These are phyloP conservation scores for Proliferodiscus dingleyae DNA, from an alignment of 2,329 filamentous ascomycete species.

Conservation along the genomic window DNA sequence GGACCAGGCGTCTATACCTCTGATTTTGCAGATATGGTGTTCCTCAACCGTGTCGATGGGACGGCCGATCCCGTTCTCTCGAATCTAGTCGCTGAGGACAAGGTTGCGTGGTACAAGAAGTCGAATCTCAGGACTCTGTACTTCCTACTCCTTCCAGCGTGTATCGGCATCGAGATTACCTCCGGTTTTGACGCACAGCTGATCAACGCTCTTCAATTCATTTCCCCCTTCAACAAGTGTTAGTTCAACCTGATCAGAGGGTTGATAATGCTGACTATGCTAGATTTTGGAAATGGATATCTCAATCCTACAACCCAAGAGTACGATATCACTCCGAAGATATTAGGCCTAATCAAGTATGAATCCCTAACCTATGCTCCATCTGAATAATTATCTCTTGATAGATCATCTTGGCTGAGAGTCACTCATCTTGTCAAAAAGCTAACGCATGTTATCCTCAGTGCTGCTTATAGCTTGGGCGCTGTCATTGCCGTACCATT, in stretches of 20 bases:
- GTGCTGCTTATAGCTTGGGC: conserved; percentile 45
- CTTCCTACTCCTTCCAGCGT: conserved; percentile 40
- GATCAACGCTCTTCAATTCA: conserved; percentile 40
- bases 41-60: conserved; percentile 1
- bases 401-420: too few relatives aligned
- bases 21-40: not conserved
- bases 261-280: not conserved
- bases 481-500: conserved; percentile 50
- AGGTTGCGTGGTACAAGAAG: conserved; percentile 36
- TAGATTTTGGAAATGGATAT: conserved; percentile 13
- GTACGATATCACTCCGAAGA: not conserved
- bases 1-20: not conserved
- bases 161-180: conserved; percentile 50
- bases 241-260: not conserved
- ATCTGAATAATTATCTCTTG: too few relatives aligned
- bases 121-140: conserved; percentile 36
- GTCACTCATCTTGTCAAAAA: not conserved
- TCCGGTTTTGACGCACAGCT: conserved; percentile 49
- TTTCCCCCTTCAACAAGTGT: conserved; percentile 32
- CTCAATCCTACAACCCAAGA: not conserved
- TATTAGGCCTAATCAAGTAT: conserved; percentile 1
- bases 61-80: conserved; percentile 36
- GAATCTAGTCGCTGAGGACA: conserved; percentile 35
- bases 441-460: conserved; percentile 38
- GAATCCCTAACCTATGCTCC: not conserved